Conservation (phyloP, 768 basidiomycete genomes). For the Kwoniella newhampshirensis region DNA sequence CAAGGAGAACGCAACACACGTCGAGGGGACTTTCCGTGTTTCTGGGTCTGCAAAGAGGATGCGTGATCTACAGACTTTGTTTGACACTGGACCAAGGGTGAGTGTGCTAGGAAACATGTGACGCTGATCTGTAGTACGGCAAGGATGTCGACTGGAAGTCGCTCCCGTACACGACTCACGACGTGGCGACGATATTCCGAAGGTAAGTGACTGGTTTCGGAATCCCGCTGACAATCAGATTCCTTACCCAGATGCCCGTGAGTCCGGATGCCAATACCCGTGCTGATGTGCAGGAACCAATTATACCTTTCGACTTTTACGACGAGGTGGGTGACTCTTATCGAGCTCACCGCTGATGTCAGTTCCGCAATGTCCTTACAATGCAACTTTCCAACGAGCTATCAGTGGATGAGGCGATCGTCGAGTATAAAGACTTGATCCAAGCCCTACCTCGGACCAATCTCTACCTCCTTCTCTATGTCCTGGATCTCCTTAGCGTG, state of each 20-base stretch:
- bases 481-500: constrained; percentile 90
- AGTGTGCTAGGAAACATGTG: constrained; percentile 12
- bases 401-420: constrained; percentile 67
- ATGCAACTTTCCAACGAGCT: constrained; percentile 10
- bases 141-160: constrained; percentile 88
- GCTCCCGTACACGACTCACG: constrained; percentile 85
- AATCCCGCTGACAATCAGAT: constrained; percentile 53
- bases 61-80: constrained; percentile 87
- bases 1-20: constrained; percentile 92
- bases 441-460: constrained; percentile 80
- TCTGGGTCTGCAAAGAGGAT: constrained; percentile 94
- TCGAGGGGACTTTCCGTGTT: constrained; percentile 90
- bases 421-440: constrained; percentile 80
- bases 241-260: constrained; percentile 94
- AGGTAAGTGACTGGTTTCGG: constrained; percentile 53
- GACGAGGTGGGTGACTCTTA: constrained; percentile 72
- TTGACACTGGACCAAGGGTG: constrained; percentile 85
- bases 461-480: constrained; percentile 94
- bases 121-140: constrained; percentile 66
- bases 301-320: constrained; percentile 88
- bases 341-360: constrained; percentile 1
- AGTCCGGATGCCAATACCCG: constrained; percentile 50
- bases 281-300: constrained; percentile 62
- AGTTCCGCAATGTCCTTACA: constrained; percentile 41
- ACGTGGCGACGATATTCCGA: constrained; percentile 94